Evolutionary conservation across 371 early-diverging fungal species (phyloP), one percentile per base, ranked within the genome.

Genomic region (Rhizomucor miehei): DNA sequence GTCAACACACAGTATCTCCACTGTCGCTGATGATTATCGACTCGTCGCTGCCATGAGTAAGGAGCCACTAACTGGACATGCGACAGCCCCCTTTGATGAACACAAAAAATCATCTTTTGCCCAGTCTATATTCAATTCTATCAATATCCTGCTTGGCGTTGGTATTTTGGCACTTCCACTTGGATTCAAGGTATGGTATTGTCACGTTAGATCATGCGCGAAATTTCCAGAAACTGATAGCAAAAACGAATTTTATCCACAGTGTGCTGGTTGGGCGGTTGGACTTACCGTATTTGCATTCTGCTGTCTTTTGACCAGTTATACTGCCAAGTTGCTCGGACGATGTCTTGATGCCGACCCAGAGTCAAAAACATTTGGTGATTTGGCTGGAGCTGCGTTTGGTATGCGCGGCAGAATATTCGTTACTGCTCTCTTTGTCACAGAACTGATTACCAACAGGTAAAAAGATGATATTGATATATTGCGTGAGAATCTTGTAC

Each of bases 311-410:
- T 56, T 84, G 36, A 83, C 86, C 14, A 77, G 75, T 45, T 79
- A 84, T 52, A 88, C 89, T 1, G 90, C 87, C 25, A 85, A 80
- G 54, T 39, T 88, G 11, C 62, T 90, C 5, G 79, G 68, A 13
- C 71, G 77, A 57, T 87, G 86, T 60, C 54, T 90, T 55, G 75
- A 81, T 36, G 52, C 65, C 37, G 66, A 73, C 49, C 69, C 67
- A 12, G 69, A 71, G 19, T 67, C 74, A 9, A 60, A 63, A 21
- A 84, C 84, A 12, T 88, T 86, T 66, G 82, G 85, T 24, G 90
- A 90, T 57, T 71, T 87, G 59, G 89, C 84, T 20, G 79, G 82
- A 16, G 57, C 69, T 13, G 86, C 90, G 2, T 90, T 84, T 75
- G 90, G 90, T 14, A 58, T 68, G n/a, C 56, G 60, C 23, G 87